These are phyloP conservation scores for Flagelloscypha sp. DNA, from an alignment of 768 basidiomycete genomes.

Conservation along the genomic window DNA sequence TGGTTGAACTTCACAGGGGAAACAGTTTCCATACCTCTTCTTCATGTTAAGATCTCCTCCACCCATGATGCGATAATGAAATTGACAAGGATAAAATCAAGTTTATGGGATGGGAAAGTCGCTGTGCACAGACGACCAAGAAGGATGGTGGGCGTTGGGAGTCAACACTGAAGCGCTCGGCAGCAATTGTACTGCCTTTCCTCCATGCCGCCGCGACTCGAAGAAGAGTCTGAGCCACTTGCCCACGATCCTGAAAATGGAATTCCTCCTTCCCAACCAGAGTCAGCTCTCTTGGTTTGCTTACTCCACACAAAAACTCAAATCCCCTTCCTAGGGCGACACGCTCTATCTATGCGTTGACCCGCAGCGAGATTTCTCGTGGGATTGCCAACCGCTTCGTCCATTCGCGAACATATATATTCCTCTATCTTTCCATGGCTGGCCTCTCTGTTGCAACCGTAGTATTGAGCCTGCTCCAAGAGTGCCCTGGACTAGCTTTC, in stretches of 20 bases:
- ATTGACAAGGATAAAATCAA: too few relatives aligned
- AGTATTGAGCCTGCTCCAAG: constrained; percentile 71
- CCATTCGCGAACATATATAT: constrained; percentile 79
- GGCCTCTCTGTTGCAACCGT: constrained; percentile 81
- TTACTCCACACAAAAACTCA: constrained; percentile 6
- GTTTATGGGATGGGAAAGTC: constrained; percentile 6
- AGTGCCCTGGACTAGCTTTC: constrained; percentile 82
- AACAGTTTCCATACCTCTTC: too few relatives aligned
- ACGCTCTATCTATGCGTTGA: constrained; percentile 79
- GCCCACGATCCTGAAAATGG: constrained; percentile 20
- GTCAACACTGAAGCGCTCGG: too few relatives aligned
- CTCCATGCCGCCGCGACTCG: too few relatives aligned
- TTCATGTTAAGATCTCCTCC: constrained; percentile 99
- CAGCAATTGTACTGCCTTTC: too few relatives aligned
- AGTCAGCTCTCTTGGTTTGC: constrained; percentile 17
- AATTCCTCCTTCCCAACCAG: constrained; percentile 15
- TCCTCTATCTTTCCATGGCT: constrained; percentile 86
- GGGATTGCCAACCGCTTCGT: constrained; percentile 88
- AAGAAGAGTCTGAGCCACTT: constrained; percentile 28
- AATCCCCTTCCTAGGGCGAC: constrained; percentile 40
- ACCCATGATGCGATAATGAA: constrained; percentile 79
- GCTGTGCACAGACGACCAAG: constrained; percentile 10
- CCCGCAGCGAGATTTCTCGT: constrained; percentile 71
- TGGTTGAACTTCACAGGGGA: too few relatives aligned
- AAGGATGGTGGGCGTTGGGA: constrained; percentile 3